A percentile compares a stretch with the other conserved stretches of the same genome.
phyloP scores from a whole-genome alignment of 2,329 filamentous ascomycete genomes.

The Pseudonectria foliicola region DNA sequence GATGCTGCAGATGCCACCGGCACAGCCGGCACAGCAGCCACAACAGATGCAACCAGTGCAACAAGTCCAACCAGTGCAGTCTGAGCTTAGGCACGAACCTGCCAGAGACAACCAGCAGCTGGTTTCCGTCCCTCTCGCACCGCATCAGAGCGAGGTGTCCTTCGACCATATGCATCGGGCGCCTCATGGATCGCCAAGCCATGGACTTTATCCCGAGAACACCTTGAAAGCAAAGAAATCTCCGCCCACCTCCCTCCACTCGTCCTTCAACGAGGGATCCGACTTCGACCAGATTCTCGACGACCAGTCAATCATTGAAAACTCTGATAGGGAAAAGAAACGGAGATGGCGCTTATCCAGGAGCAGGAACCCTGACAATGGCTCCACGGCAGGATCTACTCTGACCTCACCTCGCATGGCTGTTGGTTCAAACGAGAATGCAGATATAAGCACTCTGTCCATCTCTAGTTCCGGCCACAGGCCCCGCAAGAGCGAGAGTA shows the following conservation, averaged over 20 bases:
- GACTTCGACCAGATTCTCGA: constrained; percentile 65
- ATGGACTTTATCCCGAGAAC: constrained; percentile 35
- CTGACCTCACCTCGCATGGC: constrained; percentile 38
- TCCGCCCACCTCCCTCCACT: constrained; percentile 69
- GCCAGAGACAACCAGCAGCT: constrained; percentile 10
- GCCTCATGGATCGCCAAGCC: constrained; percentile 38
- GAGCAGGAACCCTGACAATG: constrained; percentile 48
- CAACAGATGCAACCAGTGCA: constrained; percentile 2
- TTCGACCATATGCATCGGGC: constrained; percentile 41
- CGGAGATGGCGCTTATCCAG: constrained; percentile 67
- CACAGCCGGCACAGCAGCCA: constrained; percentile 4
- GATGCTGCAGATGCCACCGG: constrained; percentile 14
- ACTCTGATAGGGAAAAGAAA: constrained; percentile 61
- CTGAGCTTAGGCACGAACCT: too few relatives aligned
- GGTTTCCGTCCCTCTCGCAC: constrained; percentile 8
- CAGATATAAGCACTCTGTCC: constrained; percentile 60
- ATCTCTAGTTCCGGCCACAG: constrained; percentile 54
- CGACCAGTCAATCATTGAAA: constrained; percentile 40
- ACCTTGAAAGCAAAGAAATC: constrained; percentile 61
- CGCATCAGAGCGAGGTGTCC: constrained; percentile 25
- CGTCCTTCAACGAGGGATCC: constrained; percentile 72
- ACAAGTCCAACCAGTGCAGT: constrained; percentile 4
- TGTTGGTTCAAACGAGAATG: constrained; percentile 55
- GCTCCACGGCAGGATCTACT: constrained; percentile 32
- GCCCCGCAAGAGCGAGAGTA: constrained; percentile 43